phyloP scores from a whole-genome alignment of 129 eudicot genomes.

The Cynara cardunculus region DNA sequence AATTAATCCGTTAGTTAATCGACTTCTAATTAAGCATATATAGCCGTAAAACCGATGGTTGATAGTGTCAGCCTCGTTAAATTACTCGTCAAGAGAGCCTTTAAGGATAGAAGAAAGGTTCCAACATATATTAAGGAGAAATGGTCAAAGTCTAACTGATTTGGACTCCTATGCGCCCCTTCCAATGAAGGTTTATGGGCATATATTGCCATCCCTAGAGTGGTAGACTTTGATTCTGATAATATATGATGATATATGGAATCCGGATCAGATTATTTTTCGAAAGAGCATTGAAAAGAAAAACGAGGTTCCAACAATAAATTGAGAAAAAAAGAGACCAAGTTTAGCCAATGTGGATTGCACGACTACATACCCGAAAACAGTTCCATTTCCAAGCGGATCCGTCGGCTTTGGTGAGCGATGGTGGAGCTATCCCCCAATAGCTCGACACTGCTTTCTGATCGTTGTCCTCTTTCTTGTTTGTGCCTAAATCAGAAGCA shows the following conservation, averaged over 20 bases:
- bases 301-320: not conserved
- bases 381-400: conserved; percentile 66
- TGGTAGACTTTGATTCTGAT: not conserved
- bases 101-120: too few relatives aligned
- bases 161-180: too few relatives aligned
- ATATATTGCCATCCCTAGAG: not conserved
- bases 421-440: conserved; percentile 56
- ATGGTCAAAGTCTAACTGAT: too few relatives aligned
- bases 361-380: conserved; percentile 38
- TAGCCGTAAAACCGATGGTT: not conserved
- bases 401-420: conserved; percentile 45
- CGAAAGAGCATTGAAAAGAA: not conserved
- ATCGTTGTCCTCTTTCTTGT: conserved; percentile 3
- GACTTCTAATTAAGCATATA: not conserved
- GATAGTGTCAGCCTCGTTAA: not conserved
- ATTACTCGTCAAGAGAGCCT: too few relatives aligned
- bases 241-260: too few relatives aligned
- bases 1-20: not conserved
- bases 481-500: not conserved
- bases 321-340: not conserved
- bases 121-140: too few relatives aligned
- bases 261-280: not conserved
- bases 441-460: conserved; percentile 37
- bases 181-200: not conserved
- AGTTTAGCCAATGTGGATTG: not conserved